Conservation (phyloP, 495 filamentous ascomycete genomes). For the Penicillium diatomitis region DNA sequence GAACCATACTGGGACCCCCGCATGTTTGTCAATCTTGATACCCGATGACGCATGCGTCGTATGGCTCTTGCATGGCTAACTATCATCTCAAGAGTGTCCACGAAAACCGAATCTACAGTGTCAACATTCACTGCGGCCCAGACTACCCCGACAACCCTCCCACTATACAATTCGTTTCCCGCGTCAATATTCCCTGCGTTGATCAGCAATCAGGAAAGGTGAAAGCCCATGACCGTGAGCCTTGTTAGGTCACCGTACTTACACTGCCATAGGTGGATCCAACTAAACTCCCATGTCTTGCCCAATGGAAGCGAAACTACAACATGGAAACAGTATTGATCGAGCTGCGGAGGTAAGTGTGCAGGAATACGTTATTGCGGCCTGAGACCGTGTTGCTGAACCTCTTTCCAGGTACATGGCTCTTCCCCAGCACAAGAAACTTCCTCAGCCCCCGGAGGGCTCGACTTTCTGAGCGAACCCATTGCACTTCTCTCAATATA, state of each 20-base stretch:
- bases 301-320: slow-evolving; percentile 78
- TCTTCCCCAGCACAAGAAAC: slow-evolving; percentile 84
- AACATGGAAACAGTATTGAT: slow-evolving; percentile 93
- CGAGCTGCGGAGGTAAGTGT: slow-evolving; percentile 65
- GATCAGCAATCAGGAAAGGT: slow-evolving; percentile 68
- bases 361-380: not conserved
- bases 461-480: slow-evolving; percentile 48
- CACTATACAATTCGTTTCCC: slow-evolving; percentile 79
- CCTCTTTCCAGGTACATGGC: slow-evolving; percentile 72
- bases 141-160: slow-evolving; percentile 86
- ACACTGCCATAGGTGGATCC: slow-evolving; percentile 61
- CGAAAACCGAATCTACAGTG: slow-evolving; percentile 96
- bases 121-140: slow-evolving; percentile 92
- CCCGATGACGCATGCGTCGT: not conserved
- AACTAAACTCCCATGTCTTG: slow-evolving; percentile 69
- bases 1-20: slow-evolving; percentile 91
- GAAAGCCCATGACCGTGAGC: slow-evolving; percentile 1
- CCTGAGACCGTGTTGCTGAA: slow-evolving; percentile 1
- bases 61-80: not conserved
- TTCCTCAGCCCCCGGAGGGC: slow-evolving; percentile 87
- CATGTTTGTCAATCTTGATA: slow-evolving; percentile 55
- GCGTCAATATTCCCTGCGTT: slow-evolving; percentile 92
- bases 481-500: too few species aligned
- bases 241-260: not conserved
- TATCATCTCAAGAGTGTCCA: slow-evolving; percentile 62